These are phyloP conservation scores for Cylindrotheca closterium DNA, from an alignment of 108 stramenopile species.

Conservation along the genomic window DNA sequence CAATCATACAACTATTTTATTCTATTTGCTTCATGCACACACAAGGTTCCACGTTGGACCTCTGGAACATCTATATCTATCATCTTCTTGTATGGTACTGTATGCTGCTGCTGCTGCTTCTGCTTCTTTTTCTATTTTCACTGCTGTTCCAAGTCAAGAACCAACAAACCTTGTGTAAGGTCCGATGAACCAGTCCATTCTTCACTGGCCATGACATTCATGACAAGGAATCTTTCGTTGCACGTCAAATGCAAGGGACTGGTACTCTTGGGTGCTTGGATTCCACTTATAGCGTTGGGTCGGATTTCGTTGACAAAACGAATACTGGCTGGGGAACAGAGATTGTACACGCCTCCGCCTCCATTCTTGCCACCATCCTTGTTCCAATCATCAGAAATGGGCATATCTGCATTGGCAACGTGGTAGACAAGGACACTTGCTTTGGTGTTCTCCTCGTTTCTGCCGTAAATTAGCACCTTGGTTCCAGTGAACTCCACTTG, in stretches of 20 bases:
- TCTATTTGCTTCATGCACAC: too few relatives aligned
- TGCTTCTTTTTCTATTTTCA: too few relatives aligned
- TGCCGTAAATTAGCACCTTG: slow-evolving; percentile 62
- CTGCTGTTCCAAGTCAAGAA: background rate
- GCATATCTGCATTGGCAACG: slow-evolving; percentile 27
- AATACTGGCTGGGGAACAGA: slow-evolving; percentile 12
- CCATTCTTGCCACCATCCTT: background rate
- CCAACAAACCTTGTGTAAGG: background rate
- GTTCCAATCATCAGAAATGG: background rate
- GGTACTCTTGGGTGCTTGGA: slow-evolving; percentile 23
- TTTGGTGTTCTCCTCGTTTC: slow-evolving; percentile 67
- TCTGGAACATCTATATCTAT: too few relatives aligned
- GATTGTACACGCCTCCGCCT: slow-evolving; percentile 31
- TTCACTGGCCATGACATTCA: slow-evolving; percentile 55
- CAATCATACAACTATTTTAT: too few relatives aligned
- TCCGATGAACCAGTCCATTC: background rate
- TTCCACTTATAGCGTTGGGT: slow-evolving; percentile 58
- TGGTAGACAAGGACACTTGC: slow-evolving; percentile 67
- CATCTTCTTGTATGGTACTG: too few relatives aligned
- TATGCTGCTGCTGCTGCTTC: too few relatives aligned
- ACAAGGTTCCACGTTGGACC: too few relatives aligned
- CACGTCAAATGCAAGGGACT: slow-evolving; percentile 44
- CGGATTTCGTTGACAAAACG: slow-evolving; percentile 58
- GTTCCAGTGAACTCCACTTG: slow-evolving; percentile 57
- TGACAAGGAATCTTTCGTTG: slow-evolving; percentile 59